Evolutionary conservation across 73 alveolate species (phyloP), one percentile per base, ranked within the genome.

Genomic region (Tetrahymena elliotti): DNA sequence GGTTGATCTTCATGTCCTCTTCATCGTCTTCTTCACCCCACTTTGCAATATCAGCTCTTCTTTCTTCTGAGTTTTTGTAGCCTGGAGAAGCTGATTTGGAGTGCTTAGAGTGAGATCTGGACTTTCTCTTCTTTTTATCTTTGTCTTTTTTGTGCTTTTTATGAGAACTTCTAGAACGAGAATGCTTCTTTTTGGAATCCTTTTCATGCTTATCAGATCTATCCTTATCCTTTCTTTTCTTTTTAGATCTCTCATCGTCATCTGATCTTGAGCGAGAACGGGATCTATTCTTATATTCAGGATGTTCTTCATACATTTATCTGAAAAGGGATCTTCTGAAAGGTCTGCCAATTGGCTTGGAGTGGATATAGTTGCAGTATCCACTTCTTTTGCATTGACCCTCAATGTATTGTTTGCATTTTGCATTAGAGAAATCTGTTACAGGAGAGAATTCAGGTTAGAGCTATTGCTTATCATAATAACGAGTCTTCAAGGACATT

Each of bases 331-430:
- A 97, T 88, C 97, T 97, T 95, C 97, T 97, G 93, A 99, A 96
- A 27, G 98, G 97, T 94, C 97, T 97, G 33, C 99, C 97, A 12
- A 99, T 99, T 94, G 99, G 99, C 96, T 99, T 99, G 94, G 98
- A 96, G 97, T 99, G 99, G 98, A 99, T 98, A 96, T 99, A 99
- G 95, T 99, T 99, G 93, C 99, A 99, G 95, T 98, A 98, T 52
- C 99, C 99, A 18, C 99, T 99, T 82, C 99, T 96, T 84, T 99
- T 99, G 97, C 99, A 99, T 16, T 98, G 96, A 68, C 99, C 99
- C 93, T 99, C 99, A 84, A 98, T 98, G 94, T 98, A 99, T 93
- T 99, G 98, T 84, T 99, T 97, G 96, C 99, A 99, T 93, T 99
- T 96, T 36, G 99, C 99, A 95, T 99, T 99, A 93, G 98, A 98